phyloP scores from a whole-genome alignment of 2,329 filamentous ascomycete genomes.

The Aspergillus aculeatinus region DNA sequence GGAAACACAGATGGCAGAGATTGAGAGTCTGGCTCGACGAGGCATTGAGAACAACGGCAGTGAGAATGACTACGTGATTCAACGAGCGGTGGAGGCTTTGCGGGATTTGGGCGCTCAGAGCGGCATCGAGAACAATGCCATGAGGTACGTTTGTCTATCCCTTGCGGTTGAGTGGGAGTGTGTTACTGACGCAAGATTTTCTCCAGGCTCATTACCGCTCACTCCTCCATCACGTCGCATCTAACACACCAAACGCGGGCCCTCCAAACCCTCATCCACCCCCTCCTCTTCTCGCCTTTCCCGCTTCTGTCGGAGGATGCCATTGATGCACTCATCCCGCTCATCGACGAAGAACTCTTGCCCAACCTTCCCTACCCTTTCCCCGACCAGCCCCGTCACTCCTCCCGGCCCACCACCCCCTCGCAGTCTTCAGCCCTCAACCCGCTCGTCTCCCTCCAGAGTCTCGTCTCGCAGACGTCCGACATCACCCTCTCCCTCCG shows the following conservation, averaged over 20 bases:
- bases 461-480: conserved; percentile 67
- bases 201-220: conserved; percentile 56
- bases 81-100: conserved; percentile 52
- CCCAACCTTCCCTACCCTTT: conserved; percentile 52
- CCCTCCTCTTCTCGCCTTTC: conserved; percentile 58
- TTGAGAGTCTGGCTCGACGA: conserved; percentile 55
- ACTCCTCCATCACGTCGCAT: conserved; percentile 59
- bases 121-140: conserved; percentile 56
- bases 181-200: conserved; percentile 6
- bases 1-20: conserved; percentile 55
- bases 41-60: conserved; percentile 55
- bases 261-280: conserved; percentile 58
- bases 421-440: conserved; percentile 33
- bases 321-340: conserved; percentile 58
- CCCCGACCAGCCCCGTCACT: conserved; percentile 28
- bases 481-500: conserved; percentile 78
- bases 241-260: conserved; percentile 61
- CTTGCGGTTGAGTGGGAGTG: not conserved
- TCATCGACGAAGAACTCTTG: conserved; percentile 54
- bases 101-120: conserved; percentile 57
- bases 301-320: conserved; percentile 53
- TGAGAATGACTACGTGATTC: conserved; percentile 52
- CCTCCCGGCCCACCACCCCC: conserved; percentile 31
- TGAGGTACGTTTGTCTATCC: conserved; percentile 43
- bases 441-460: conserved; percentile 64